Evolutionary conservation across 169 alveolate species (phyloP), one percentile per base, ranked within the genome.

Genomic region (Plasmodium coatneyi): DNA sequence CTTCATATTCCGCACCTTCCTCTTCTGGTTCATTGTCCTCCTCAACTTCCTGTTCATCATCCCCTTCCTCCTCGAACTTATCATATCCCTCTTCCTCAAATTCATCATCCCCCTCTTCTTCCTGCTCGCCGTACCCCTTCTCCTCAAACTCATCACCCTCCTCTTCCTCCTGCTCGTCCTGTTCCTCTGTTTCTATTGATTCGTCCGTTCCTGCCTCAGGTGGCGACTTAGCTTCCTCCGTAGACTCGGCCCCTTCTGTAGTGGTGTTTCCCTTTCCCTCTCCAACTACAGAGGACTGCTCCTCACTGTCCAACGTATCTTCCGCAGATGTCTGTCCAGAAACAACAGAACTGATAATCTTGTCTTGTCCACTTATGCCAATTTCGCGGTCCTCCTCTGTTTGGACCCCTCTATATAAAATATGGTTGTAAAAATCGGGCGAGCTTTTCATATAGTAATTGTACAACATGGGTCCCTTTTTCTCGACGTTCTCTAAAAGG

Each of bases 401-500:
- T 7, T 76, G 34, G 39, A 76, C 39, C 19, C 25, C 46, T 7
- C 6, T 30, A 36, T 76, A 76, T 7, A 36, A 76, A 0, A 76
- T 16, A n/a, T 76, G 39, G 30, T 43, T 76, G 56, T 32, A 76
- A 76, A 76, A 76, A 76, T 76, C 70, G 12, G 83, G 83, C 1
- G 83, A 76, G 14, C n/a, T 76, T 7, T 76, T 76, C 56, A 28
- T 22, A 36, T 76, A 76, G n/a, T 76, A 56, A 22, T 56, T 56
- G 3, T 56, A 22, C 28, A 56, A 22, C 28, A n/a, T 5, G 3
- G 71, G 28, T 4, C 10, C 16, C 83, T 76, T 76, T 14, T 76
- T 76, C 7, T 12, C 12, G 16, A 12, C 1, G 46, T 7, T 34
- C 22, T 76, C 34, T 39, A 34, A 12, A 7, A 9, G 60, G 28